phyloP scores from a whole-genome alignment of 2,329 filamentous ascomycete species.

The Triangularia verruculosa region DNA sequence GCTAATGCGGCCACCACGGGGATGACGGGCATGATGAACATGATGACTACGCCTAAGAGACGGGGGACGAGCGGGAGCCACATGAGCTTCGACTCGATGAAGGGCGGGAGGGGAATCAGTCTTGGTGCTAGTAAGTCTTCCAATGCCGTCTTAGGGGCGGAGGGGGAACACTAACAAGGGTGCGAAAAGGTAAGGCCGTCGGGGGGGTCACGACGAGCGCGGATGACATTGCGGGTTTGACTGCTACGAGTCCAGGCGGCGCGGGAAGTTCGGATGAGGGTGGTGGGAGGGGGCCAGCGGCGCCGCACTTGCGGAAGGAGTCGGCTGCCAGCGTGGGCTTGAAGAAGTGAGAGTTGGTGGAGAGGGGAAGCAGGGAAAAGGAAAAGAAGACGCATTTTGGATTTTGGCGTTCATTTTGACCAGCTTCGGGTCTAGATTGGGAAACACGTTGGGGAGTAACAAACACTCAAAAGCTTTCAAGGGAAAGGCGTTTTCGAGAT shows the following conservation, averaged over 20 bases:
- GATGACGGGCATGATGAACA: background rate
- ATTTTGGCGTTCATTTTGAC: background rate
- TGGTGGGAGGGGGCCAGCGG: background rate
- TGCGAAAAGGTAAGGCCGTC: slow-evolving; percentile 18
- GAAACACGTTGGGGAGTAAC: background rate
- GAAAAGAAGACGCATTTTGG: background rate
- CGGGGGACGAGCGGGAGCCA: slow-evolving; percentile 17
- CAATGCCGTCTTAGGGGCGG: background rate
- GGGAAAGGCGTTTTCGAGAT: background rate
- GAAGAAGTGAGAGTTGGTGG: background rate
- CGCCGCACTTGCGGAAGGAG: background rate
- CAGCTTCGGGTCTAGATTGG: background rate
- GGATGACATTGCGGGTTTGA: slow-evolving; percentile 4
- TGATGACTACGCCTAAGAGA: slow-evolving; percentile 11
- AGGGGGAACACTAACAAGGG: background rate
- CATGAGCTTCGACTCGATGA: slow-evolving; percentile 24
- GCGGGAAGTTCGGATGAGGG: slow-evolving; percentile 14
- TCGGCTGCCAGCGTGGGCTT: background rate
- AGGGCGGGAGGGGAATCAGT: slow-evolving; percentile 22
- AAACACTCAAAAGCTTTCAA: background rate
- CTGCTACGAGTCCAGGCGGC: slow-evolving; percentile 1
- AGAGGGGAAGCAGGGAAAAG: background rate
- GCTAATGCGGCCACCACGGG: background rate
- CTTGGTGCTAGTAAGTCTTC: slow-evolving; percentile 20
- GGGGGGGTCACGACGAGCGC: slow-evolving; percentile 21